phyloP scores from a whole-genome alignment of 2,329 filamentous ascomycete genomes.

The Paecilomyces niveus region DNA sequence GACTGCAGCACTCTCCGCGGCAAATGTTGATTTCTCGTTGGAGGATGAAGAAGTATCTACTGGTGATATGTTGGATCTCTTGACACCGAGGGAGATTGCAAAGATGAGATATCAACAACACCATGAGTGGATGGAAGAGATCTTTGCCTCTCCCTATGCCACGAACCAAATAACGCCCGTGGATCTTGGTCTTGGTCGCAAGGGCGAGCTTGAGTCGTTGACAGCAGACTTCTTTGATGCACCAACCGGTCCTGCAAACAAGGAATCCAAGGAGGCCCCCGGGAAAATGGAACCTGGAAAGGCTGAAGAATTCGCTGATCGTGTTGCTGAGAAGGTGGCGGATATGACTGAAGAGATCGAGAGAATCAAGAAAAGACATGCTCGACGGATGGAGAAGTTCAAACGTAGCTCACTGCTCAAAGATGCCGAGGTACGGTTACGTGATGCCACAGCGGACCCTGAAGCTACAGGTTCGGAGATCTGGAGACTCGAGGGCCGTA shows the following conservation, averaged over 20 bases:
- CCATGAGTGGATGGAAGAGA: constrained; percentile 98
- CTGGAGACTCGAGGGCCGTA: constrained; percentile 56
- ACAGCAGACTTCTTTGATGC: constrained; percentile 80
- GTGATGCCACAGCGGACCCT: constrained; percentile 54
- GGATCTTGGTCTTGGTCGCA: constrained; percentile 77
- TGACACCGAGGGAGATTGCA: constrained; percentile 86
- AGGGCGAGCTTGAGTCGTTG: constrained; percentile 71
- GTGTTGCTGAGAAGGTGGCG: constrained; percentile 64
- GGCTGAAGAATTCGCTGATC: constrained; percentile 74
- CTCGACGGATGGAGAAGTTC: constrained; percentile 65
- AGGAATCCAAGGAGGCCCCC: constrained; percentile 22
- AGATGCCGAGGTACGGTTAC: constrained; percentile 68
- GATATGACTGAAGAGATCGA: constrained; percentile 76
- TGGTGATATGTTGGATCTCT: constrained; percentile 81
- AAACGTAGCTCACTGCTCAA: constrained; percentile 63
- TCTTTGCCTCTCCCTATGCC: constrained; percentile 82
- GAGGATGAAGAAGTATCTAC: constrained; percentile 85
- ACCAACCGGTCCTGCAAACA: constrained; percentile 29
- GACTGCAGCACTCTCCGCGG: constrained; percentile 26
- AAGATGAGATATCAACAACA: constrained; percentile 84
- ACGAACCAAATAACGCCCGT: constrained; percentile 78
- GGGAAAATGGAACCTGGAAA: constrained; percentile 65
- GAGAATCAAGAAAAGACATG: constrained; percentile 73
- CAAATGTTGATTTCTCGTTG: constrained; percentile 44
- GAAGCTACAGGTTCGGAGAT: constrained; percentile 51